These are phyloP conservation scores for Mortierella sp. DNA, from an alignment of 371 early-diverging fungal genomes.

Conservation along the genomic window DNA sequence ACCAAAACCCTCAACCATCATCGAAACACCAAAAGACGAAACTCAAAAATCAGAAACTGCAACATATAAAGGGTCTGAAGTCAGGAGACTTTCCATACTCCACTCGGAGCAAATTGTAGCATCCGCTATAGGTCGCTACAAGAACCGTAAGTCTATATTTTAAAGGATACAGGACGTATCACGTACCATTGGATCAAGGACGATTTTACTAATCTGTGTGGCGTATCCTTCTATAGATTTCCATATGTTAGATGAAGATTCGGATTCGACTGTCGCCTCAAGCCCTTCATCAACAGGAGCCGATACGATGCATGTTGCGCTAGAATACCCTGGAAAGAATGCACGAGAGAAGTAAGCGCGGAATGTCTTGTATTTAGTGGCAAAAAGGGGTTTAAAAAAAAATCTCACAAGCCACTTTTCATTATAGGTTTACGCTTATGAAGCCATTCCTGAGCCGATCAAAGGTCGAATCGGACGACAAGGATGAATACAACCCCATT, in stretches of 20 bases:
- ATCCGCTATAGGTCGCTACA: slow-evolving; percentile 59
- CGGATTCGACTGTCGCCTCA: slow-evolving; percentile 56
- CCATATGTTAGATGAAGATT: slow-evolving; percentile 53
- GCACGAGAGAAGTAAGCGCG: slow-evolving; percentile 54
- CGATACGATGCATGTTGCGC: slow-evolving; percentile 51
- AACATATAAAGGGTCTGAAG: slow-evolving; percentile 6
- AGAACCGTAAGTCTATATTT: slow-evolving; percentile 59
- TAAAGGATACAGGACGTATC: background rate
- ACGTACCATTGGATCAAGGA: background rate
- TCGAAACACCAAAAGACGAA: slow-evolving; percentile 8
- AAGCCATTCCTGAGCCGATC: slow-evolving; percentile 55
- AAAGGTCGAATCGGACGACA: slow-evolving; percentile 63
- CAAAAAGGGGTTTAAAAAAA: background rate
- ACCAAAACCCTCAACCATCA: background rate
- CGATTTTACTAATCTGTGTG: background rate
- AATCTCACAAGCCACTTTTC: background rate
- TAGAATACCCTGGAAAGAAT: slow-evolving; percentile 60
- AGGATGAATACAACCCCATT: slow-evolving; percentile 87
- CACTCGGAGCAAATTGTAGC: slow-evolving; percentile 67
- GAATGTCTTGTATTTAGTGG: background rate
- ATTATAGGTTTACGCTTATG: slow-evolving; percentile 36
- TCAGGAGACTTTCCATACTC: slow-evolving; percentile 55
- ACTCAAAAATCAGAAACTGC: slow-evolving; percentile 2
- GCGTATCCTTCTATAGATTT: slow-evolving; percentile 28
- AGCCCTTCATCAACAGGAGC: slow-evolving; percentile 55